Evolutionary conservation across 805 yeast species (phyloP).

Genomic region (Candida fluviatilis): DNA sequence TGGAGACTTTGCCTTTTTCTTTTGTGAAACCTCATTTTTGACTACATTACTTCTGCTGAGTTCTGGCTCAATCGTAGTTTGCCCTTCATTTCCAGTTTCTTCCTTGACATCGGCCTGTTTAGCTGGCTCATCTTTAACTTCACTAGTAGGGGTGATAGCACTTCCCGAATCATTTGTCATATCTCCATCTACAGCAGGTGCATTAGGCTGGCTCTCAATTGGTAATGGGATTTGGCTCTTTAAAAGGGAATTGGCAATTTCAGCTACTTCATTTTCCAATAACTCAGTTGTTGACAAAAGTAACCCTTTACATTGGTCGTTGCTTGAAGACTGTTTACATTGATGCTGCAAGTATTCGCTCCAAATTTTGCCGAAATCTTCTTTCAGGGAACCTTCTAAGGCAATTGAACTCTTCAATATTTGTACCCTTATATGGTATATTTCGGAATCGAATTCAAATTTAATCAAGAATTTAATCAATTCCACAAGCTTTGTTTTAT

Average conservation of each 20-base stretch:
- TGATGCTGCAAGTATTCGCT: conserved; percentile 1
- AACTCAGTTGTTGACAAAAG: not conserved
- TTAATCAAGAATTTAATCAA: conserved; percentile 22
- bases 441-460: conserved; percentile 21
- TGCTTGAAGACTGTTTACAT: not conserved
- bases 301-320: not conserved
- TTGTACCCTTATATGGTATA: conserved; percentile 15
- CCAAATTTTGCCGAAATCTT: conserved; percentile 19
- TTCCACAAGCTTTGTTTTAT: conserved; percentile 13
- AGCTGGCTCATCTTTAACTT: too few relatives aligned
- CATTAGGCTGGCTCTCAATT: too few relatives aligned
- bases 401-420: conserved; percentile 12
- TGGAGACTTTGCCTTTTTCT: not conserved
- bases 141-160: too few relatives aligned
- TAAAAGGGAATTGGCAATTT: not conserved
- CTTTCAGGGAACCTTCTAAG: conserved; percentile 10
- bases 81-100: too few relatives aligned
- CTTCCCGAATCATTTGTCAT: too few relatives aligned
- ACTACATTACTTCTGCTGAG: too few relatives aligned
- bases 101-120: too few relatives aligned
- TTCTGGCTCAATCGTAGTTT: too few relatives aligned
- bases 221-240: too few relatives aligned
- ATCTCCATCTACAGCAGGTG: too few relatives aligned
- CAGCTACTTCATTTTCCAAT: not conserved
- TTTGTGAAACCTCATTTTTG: not conserved